Evolutionary conservation across 1,284 basidiomycete genomes (phyloP).

Genomic region (Malassezia japonica): DNA sequence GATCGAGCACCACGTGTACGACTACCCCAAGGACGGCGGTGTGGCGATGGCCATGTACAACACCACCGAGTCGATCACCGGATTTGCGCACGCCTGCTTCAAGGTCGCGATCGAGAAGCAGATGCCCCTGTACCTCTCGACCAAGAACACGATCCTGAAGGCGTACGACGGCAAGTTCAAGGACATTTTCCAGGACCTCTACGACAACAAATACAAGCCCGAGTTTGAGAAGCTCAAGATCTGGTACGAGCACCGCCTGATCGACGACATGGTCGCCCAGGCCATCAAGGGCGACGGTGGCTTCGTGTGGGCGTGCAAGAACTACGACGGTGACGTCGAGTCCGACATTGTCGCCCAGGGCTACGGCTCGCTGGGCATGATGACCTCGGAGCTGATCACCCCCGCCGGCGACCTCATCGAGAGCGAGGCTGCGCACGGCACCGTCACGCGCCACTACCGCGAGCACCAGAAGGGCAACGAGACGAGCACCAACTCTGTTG

Average conservation of each 20-base stretch:
- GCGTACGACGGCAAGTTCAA: constrained; percentile 82
- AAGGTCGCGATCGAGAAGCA: constrained; percentile 96
- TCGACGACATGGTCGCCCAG: constrained; percentile 67
- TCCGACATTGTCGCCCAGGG: constrained; percentile 54
- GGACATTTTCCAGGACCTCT: constrained; percentile 94
- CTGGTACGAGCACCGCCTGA: constrained; percentile 89
- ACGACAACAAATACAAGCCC: constrained; percentile 68
- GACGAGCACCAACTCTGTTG: constrained; percentile 88
- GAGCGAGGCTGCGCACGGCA: constrained; percentile 56
- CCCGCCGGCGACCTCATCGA: constrained; percentile 86
- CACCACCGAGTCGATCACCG: constrained; percentile 63
- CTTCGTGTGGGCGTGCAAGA: constrained; percentile 74
- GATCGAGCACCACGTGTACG: constrained; percentile 36
- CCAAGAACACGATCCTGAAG: constrained; percentile 49
- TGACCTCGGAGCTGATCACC: constrained; percentile 93
- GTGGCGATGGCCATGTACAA: constrained; percentile 51
- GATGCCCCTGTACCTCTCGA: constrained; percentile 60
- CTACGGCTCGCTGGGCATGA: constrained; percentile 87
- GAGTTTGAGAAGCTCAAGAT: constrained; percentile 72
- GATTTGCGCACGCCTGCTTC: constrained; percentile 94
- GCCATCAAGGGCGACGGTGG: constrained; percentile 91
- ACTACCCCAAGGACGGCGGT: constrained; percentile 40
- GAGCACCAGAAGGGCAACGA: constrained; percentile 86
- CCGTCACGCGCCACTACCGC: constrained; percentile 77
- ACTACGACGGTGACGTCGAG: constrained; percentile 41